Base-by-base conservation (phyloP, 768 basidiomycete genomes). In the Dictyophora rubrovolvata region DNA sequence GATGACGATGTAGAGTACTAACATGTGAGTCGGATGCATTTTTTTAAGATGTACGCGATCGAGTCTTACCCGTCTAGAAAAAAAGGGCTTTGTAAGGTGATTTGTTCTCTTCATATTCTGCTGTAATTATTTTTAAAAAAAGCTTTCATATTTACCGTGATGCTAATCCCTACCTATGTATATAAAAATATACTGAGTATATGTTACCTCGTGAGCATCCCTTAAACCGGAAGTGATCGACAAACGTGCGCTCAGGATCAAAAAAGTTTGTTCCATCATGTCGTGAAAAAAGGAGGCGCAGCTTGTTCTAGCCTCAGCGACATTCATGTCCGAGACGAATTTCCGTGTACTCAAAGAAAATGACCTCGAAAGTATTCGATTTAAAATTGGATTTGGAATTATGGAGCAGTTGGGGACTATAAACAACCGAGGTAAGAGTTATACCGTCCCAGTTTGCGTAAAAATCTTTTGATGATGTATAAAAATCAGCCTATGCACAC, bases 1-100 rank as follows among this genome's bases (percentile, higher is more conserved):
- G 87, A 89, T 62, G 87, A 89, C 67, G 87, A 86, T 11, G 86
- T 89, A 49, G 87, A 89, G 72, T 89, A 89, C 73, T 88, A 35
- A 42, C 42, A 42, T 14, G 42, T 42, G n/a, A 42, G 42, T n/a
- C 42, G 52, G n/a, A 17, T n/a, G n/a, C n/a, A 17, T 53, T 28
- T 18, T 53, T 53, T 53, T 22, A 7, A 8, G 18, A 22, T 22
- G 21, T 48, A 22, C 28, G 28, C 7, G 28, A 28, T 28, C 7
- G 28, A 28, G 2, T 7, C 7, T 2, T 3, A 28, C 7, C 28
- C 28, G 28, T 28, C 7, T 28, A 28, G 28, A 28, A 28, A 28
- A 28, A 28, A 28, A 28, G 28, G 28, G 2, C 7, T 28, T 28
- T 28, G 28, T n/a, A 42, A 42, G 42, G 42, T 42, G 42, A 42